These are phyloP conservation scores for Puccinia horiana DNA, from an alignment of 1,284 basidiomycete genomes.

Conservation along the genomic window DNA sequence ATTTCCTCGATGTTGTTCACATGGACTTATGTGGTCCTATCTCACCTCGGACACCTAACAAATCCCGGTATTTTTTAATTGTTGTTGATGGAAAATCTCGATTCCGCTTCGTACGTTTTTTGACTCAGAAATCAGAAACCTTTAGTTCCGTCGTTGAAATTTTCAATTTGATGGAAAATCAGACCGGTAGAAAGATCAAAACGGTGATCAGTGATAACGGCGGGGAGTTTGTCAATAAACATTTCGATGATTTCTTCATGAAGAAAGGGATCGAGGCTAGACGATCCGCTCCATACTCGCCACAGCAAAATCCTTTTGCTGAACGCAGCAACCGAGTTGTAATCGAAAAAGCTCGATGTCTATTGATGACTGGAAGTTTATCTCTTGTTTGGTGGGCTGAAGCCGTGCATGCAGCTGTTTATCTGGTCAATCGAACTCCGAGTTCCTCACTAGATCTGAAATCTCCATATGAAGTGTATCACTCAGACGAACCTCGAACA, in stretches of 20 bases:
- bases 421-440: not conserved
- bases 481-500: not conserved
- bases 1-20: not conserved
- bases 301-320: conserved; percentile 24
- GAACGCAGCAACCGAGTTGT: not conserved
- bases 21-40: no score
- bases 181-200: not conserved
- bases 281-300: not conserved
- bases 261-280: no score
- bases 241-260: not conserved
- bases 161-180: no score
- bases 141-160: not conserved
- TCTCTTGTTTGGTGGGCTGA: not conserved
- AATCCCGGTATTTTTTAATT: not conserved
- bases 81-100: not conserved
- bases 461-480: not conserved
- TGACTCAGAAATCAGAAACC: no score
- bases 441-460: not conserved
- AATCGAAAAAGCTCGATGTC: not conserved
- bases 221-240: conserved; percentile 18
- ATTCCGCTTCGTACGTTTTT: no score
- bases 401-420: no score
- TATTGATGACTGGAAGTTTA: not conserved
- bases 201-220: not conserved
- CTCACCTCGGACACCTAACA: not conserved